Conservation (phyloP, 2,329 filamentous ascomycete genomes). For the Diaporthe eres region DNA sequence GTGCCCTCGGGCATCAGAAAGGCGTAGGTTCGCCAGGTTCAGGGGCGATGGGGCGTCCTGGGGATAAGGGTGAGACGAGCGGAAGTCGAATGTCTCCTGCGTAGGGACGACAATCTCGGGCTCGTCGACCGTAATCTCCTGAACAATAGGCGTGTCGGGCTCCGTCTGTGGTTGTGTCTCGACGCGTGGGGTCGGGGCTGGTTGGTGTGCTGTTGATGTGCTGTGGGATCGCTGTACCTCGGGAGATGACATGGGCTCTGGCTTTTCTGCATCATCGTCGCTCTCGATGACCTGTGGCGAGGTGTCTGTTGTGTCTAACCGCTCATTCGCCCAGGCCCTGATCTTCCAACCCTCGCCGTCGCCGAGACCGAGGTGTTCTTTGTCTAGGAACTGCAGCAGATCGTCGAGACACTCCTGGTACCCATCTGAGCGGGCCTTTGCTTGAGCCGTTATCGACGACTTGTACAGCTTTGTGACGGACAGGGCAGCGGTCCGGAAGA, state of each 20-base stretch:
- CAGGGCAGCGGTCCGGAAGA: conserved; percentile 92
- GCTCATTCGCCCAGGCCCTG: conserved; percentile 77
- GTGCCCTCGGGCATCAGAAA: conserved; percentile 66
- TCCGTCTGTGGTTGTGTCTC: conserved; percentile 55
- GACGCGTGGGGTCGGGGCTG: conserved; percentile 48
- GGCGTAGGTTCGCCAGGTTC: conserved; percentile 72
- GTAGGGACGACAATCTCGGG: conserved; percentile 64
- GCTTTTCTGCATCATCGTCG: conserved; percentile 76
- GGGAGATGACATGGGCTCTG: conserved; percentile 72
- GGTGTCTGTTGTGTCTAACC: conserved; percentile 74
- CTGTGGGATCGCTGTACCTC: conserved; percentile 65
- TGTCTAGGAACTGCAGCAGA: conserved; percentile 86
- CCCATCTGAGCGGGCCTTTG: conserved; percentile 82
- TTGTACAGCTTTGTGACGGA: conserved; percentile 98
- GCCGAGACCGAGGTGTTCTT: conserved; percentile 80
- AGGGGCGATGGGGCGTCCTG: conserved; percentile 65
- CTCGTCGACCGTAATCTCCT: conserved; percentile 44
- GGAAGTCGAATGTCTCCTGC: conserved; percentile 78
- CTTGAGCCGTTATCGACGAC: conserved; percentile 83
- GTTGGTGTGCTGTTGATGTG: conserved; percentile 49
- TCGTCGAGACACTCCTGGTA: conserved; percentile 97
- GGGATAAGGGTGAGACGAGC: conserved; percentile 73
- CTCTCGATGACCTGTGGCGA: conserved; percentile 60
- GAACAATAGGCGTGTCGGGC: conserved; percentile 47
- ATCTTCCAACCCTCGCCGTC: conserved; percentile 82